Conservation (phyloP, 2,329 filamentous ascomycete genomes). For the Ceratocystis alfenasii region DNA sequence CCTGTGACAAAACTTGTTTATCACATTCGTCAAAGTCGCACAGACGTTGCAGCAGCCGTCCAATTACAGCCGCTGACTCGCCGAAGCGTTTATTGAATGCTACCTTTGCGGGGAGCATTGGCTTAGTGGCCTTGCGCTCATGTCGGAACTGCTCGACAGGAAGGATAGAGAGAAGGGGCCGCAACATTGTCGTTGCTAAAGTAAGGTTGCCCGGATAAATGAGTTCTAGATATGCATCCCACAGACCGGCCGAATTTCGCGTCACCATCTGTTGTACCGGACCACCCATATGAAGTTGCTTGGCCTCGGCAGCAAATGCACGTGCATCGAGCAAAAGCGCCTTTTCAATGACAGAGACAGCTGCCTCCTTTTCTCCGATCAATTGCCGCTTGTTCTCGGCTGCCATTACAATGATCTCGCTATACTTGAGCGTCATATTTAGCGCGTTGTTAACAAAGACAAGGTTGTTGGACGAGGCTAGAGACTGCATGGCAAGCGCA, state of each 20-base stretch:
- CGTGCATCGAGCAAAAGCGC: conserved; percentile 40
- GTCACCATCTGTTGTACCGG: conserved; percentile 55
- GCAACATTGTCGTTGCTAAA: conserved; percentile 61
- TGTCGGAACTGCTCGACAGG: conserved; percentile 62
- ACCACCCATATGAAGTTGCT: conserved; percentile 48
- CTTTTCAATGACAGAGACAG: conserved; percentile 40
- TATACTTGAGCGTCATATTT: conserved; percentile 52
- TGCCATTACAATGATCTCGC: conserved; percentile 45
- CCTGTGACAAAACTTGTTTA: conserved; percentile 56
- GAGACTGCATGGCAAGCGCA: conserved; percentile 24
- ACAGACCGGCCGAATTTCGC: conserved; percentile 62
- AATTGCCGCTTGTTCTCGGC: conserved; percentile 35
- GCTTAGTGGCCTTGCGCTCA: conserved; percentile 35
- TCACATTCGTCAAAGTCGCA: conserved; percentile 62
- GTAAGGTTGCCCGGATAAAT: conserved; percentile 55
- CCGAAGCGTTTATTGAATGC: conserved; percentile 65
- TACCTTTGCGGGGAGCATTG: conserved; percentile 38
- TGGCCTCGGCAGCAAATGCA: conserved; percentile 35
- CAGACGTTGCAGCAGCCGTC: conserved; percentile 63
- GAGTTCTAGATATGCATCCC: conserved; percentile 61
- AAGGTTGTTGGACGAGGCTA: conserved; percentile 42
- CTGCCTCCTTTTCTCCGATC: conserved; percentile 25
- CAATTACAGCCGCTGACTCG: conserved; percentile 47
- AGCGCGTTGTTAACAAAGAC: conserved; percentile 54
- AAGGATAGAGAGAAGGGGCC: conserved; percentile 57